Percentiles rank a stretch among this genome's conserved stretches.
phyloP scores from a whole-genome alignment of 805 yeast species.

The Candida vaughaniae region DNA sequence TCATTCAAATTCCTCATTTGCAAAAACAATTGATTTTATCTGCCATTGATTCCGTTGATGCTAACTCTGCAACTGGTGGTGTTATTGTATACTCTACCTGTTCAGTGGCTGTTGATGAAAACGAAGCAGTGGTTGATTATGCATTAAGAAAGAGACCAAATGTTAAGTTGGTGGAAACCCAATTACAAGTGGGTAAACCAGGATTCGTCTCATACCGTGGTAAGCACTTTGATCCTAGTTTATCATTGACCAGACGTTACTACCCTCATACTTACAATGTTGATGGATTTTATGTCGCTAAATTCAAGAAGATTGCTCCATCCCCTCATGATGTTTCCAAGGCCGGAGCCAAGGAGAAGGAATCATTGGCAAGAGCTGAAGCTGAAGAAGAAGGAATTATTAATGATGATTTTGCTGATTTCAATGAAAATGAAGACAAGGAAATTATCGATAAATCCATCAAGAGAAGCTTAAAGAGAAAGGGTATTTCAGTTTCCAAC shows the following conservation, averaged over 20 bases:
- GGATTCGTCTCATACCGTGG: conserved; percentile 95
- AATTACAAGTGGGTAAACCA: conserved; percentile 89
- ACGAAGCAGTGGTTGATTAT: conserved; percentile 97
- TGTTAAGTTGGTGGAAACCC: conserved; percentile 90
- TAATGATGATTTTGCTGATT: conserved; percentile 80
- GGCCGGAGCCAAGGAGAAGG: conserved; percentile 88
- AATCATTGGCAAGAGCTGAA: conserved; percentile 75
- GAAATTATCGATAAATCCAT: conserved; percentile 68
- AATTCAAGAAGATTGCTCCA: conserved; percentile 86
- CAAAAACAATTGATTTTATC: conserved; percentile 91
- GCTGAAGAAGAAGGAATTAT: conserved; percentile 80
- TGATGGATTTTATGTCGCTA: conserved; percentile 97
- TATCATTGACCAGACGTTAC: conserved; percentile 86
- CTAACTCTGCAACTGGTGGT: conserved; percentile 89
- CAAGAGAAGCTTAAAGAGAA: conserved; percentile 62
- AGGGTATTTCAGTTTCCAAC: conserved; percentile 64
- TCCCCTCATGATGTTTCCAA: conserved; percentile 81
- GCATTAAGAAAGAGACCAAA: conserved; percentile 95
- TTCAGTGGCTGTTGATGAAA: conserved; percentile 97
- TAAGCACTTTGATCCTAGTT: conserved; percentile 75
- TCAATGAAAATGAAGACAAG: conserved; percentile 74
- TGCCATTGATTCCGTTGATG: conserved; percentile 97
- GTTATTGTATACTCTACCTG: conserved; percentile 95
- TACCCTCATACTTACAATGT: conserved; percentile 98
- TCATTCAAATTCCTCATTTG: conserved; percentile 92